These are phyloP conservation scores for Starmerella sp. DNA, from an alignment of 805 yeast genomes.

Conservation along the genomic window DNA sequence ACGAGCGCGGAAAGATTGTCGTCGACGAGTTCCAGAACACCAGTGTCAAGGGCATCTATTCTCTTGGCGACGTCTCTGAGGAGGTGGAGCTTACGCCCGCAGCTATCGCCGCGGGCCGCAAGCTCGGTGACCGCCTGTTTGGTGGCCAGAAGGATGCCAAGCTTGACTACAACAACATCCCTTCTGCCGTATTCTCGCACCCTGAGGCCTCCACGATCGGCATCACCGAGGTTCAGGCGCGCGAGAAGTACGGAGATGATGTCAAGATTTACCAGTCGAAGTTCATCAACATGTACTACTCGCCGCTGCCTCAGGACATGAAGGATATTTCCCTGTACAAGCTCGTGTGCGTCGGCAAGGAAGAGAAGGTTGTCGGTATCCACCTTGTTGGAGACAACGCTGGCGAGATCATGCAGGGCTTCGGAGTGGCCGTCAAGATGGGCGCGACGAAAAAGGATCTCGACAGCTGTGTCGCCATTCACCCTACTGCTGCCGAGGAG, in stretches of 20 bases:
- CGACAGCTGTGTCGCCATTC: conserved; percentile 93
- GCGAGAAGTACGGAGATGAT: conserved; percentile 64
- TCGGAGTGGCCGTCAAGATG: conserved; percentile 97
- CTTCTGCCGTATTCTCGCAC: conserved; percentile 94
- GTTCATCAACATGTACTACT: conserved; percentile 88
- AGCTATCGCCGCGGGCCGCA: conserved; percentile 97
- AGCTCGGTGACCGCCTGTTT: conserved; percentile 79
- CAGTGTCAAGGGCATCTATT: conserved; percentile 54
- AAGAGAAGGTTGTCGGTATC: conserved; percentile 90
- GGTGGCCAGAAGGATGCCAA: conserved; percentile 61
- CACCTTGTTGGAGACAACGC: conserved; percentile 87
- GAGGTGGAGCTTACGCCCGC: conserved; percentile 92
- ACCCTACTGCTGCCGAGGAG: conserved; percentile 98
- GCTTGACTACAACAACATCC: conserved; percentile 76
- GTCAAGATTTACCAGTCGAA: conserved; percentile 71
- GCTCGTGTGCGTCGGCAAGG: conserved; percentile 60
- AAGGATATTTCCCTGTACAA: conserved; percentile 86
- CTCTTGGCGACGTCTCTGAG: conserved; percentile 92
- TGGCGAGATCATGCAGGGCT: conserved; percentile 93
- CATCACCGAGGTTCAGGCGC: conserved; percentile 66
- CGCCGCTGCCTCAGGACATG: conserved; percentile 53
- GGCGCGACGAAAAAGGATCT: conserved; percentile 97
- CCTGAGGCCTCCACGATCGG: conserved; percentile 97
- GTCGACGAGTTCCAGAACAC: conserved; percentile 88
- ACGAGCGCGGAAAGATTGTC: conserved; percentile 49